Evolutionary conservation across 2,329 filamentous ascomycete genomes (phyloP).

Genomic region (Dactylellina sp.): DNA sequence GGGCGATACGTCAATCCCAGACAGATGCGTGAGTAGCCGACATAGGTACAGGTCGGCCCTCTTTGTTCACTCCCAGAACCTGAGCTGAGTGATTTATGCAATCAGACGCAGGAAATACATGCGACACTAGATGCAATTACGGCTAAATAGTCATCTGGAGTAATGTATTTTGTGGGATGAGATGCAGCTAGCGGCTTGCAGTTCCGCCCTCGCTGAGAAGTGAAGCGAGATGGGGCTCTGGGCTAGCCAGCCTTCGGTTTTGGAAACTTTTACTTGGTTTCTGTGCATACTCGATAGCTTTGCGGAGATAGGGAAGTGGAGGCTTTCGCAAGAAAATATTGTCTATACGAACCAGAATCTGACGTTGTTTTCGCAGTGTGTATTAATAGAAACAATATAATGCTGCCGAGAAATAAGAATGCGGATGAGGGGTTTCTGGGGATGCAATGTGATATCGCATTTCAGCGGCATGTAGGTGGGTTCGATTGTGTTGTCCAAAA

Average conservation of each 20-base stretch:
- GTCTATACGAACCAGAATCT: slow-evolving; percentile 9
- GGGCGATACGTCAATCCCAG: slow-evolving; percentile 3
- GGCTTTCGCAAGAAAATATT: slow-evolving; percentile 15
- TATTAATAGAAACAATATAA: slow-evolving; percentile 40
- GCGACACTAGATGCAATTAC: slow-evolving; percentile 38
- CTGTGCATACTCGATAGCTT: slow-evolving; percentile 14
- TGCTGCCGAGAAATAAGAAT: slow-evolving; percentile 18
- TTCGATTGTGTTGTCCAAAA: slow-evolving; percentile 2
- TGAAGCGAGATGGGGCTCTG: slow-evolving; percentile 21
- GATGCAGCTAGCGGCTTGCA: slow-evolving; percentile 30
- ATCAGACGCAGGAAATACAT: slow-evolving; percentile 31
- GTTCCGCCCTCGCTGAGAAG: slow-evolving; percentile 20
- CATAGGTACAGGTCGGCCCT: background rate
- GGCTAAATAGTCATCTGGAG: slow-evolving; percentile 34
- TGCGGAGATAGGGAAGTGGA: slow-evolving; percentile 21
- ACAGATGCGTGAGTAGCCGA: slow-evolving; percentile 9
- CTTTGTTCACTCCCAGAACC: too few species aligned
- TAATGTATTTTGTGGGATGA: slow-evolving; percentile 22
- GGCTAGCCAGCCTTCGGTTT: background rate
- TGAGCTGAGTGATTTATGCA: slow-evolving; percentile 55
- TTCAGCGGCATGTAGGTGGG: background rate
- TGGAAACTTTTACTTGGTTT: slow-evolving; percentile 12
- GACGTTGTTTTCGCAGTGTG: slow-evolving; percentile 2
- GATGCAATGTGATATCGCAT: slow-evolving; percentile 52
- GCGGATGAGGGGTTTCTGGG: slow-evolving; percentile 6